Conservation (phyloP, 2,329 filamentous ascomycete genomes). For the Penicillium sp. region DNA sequence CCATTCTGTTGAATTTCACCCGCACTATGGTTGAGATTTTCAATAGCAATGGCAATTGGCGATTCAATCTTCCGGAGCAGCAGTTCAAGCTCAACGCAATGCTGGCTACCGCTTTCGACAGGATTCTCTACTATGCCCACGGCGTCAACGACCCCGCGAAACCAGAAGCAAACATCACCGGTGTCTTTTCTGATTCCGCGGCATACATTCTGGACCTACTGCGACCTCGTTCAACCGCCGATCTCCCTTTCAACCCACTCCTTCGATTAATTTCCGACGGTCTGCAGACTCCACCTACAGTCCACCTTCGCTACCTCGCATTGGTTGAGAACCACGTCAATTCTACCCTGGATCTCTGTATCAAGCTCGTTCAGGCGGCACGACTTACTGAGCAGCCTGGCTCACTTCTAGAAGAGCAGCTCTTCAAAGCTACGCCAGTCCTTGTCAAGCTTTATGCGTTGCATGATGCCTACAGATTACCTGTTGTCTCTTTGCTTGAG, state of each 20-base stretch:
- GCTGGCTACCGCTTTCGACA: slow-evolving; percentile 68
- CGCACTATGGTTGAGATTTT: slow-evolving; percentile 77
- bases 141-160: slow-evolving; percentile 65
- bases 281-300: slow-evolving; percentile 59
- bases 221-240: slow-evolving; percentile 65
- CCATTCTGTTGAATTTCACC: slow-evolving; percentile 69
- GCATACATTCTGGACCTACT: slow-evolving; percentile 75
- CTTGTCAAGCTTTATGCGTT: slow-evolving; percentile 73
- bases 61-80: slow-evolving; percentile 68
- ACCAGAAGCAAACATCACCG: slow-evolving; percentile 53
- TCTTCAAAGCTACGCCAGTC: slow-evolving; percentile 77
- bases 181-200: slow-evolving; percentile 69
- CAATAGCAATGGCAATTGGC: slow-evolving; percentile 83
- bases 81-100: slow-evolving; percentile 66
- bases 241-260: slow-evolving; percentile 74
- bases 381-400: slow-evolving; percentile 62
- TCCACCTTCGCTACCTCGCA: slow-evolving; percentile 57
- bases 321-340: slow-evolving; percentile 63
- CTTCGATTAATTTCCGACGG: slow-evolving; percentile 67
- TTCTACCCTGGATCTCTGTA: slow-evolving; percentile 64
- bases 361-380: slow-evolving; percentile 68
- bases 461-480: slow-evolving; percentile 63
- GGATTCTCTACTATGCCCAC: slow-evolving; percentile 69
- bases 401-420: slow-evolving; percentile 68
- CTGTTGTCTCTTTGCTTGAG: slow-evolving; percentile 68